phyloP scores from a whole-genome alignment of 2,329 filamentous ascomycete species.

The Aspergillus hiratsukae region DNA sequence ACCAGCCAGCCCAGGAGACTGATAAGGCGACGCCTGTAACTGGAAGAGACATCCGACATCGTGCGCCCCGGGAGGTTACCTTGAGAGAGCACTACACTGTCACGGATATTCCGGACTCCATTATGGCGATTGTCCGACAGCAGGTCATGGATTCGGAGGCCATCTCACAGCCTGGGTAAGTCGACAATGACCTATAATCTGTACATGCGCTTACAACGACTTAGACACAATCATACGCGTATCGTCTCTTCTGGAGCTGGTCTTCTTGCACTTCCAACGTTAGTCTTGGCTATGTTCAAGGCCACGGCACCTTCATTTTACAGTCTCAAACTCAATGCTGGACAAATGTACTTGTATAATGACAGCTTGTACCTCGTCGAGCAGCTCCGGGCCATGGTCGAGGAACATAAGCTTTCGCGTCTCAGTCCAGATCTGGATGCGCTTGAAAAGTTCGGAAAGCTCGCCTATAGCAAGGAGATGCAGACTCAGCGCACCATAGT shows the following conservation, averaged over 20 bases:
- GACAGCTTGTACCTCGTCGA: slow-evolving; percentile 57
- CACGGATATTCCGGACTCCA: slow-evolving; percentile 77
- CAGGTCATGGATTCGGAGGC: slow-evolving; percentile 41
- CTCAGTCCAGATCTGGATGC: slow-evolving; percentile 52
- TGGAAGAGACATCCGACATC: slow-evolving; percentile 13
- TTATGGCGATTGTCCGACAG: slow-evolving; percentile 46
- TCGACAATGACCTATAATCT: slow-evolving; percentile 1
- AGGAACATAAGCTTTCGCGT: slow-evolving; percentile 45
- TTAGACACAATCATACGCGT: slow-evolving; percentile 30
- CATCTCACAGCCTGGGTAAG: slow-evolving; percentile 36
- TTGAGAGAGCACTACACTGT: slow-evolving; percentile 83
- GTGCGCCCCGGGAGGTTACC: slow-evolving; percentile 59
- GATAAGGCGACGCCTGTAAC: slow-evolving; percentile 18
- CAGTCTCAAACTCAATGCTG: slow-evolving; percentile 41
- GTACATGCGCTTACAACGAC: slow-evolving; percentile 17
- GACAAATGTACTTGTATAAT: slow-evolving; percentile 63
- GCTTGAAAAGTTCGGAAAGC: slow-evolving; percentile 56
- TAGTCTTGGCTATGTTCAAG: slow-evolving; percentile 49
- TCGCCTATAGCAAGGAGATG: slow-evolving; percentile 61
- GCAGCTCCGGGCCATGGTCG: slow-evolving; percentile 47
- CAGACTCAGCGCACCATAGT: slow-evolving; percentile 60
- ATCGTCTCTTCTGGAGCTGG: slow-evolving; percentile 40
- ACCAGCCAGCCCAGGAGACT: slow-evolving; percentile 16
- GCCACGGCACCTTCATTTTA: slow-evolving; percentile 46
- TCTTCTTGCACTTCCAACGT: slow-evolving; percentile 43